Conservation (phyloP, 805 yeast species). For the Wickerhamomyces bovis region DNA sequence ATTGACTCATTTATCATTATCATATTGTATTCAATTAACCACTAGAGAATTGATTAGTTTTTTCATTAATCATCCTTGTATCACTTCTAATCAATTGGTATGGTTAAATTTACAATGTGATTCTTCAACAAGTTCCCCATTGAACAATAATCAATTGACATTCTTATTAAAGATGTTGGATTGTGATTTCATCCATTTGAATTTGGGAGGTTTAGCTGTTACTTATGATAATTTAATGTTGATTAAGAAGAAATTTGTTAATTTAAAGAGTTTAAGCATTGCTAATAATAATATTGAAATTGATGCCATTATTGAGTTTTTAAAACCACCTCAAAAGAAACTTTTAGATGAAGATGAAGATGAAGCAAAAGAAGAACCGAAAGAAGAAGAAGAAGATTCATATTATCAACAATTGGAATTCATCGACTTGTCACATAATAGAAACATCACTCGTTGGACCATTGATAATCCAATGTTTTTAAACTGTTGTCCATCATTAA, state of each 20-base stretch:
- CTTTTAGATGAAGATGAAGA: slow-evolving; percentile 4
- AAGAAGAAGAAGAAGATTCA: slow-evolving; percentile 4
- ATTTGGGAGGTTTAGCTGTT: slow-evolving; percentile 62
- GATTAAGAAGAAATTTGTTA: slow-evolving; percentile 35
- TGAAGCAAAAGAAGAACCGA: slow-evolving; percentile 9
- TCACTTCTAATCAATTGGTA: slow-evolving; percentile 39
- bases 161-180: slow-evolving; percentile 36
- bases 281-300: slow-evolving; percentile 31
- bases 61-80: slow-evolving; percentile 65
- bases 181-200: slow-evolving; percentile 40
- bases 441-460: slow-evolving; percentile 53
- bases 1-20: slow-evolving; percentile 68
- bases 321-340: slow-evolving; percentile 21
- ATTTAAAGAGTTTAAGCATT: slow-evolving; percentile 30
- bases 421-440: slow-evolving; percentile 63
- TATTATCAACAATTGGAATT: slow-evolving; percentile 38
- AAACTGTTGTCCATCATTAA: slow-evolving; percentile 41
- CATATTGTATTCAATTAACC: slow-evolving; percentile 60
- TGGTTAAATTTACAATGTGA: slow-evolving; percentile 68
- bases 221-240: slow-evolving; percentile 29
- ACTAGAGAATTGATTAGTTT: slow-evolving; percentile 68
- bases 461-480: slow-evolving; percentile 42
- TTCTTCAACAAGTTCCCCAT: slow-evolving; percentile 53
- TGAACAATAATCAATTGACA: slow-evolving; percentile 46
- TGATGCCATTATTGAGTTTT: slow-evolving; percentile 28